phyloP scores from a whole-genome alignment of 371 early-diverging fungal species.

The Smittium mucronatum region DNA sequence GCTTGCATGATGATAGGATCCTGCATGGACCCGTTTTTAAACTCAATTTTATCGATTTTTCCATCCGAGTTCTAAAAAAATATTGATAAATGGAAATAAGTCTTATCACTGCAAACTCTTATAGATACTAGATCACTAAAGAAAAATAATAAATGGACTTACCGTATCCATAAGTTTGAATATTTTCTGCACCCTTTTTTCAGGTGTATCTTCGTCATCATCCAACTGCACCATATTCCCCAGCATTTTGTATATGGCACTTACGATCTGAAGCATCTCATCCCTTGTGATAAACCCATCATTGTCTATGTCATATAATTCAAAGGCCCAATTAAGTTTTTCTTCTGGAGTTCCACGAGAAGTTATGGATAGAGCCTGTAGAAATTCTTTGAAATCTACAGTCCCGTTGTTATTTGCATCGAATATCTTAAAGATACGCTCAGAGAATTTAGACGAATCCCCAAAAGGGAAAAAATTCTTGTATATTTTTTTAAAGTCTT shows the following conservation, averaged over 20 bases:
- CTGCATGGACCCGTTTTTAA: constrained; percentile 74
- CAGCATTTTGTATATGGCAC: constrained; percentile 89
- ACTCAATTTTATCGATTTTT: constrained; percentile 65
- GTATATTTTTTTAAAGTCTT: constrained; percentile 85
- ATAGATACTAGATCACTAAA: not conserved
- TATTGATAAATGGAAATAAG: not conserved
- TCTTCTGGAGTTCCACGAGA: constrained; percentile 79
- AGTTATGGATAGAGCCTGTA: constrained; percentile 72
- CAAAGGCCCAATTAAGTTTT: constrained; percentile 61
- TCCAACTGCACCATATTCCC: constrained; percentile 81
- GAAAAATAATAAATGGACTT: constrained; percentile 25
- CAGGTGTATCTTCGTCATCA: constrained; percentile 84
- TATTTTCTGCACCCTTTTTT: constrained; percentile 81
- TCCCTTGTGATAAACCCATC: constrained; percentile 76
- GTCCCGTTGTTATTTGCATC: constrained; percentile 75
- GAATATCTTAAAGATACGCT: constrained; percentile 80
- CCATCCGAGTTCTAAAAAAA: constrained; percentile 54
- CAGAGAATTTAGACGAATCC: constrained; percentile 79
- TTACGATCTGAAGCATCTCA: constrained; percentile 82
- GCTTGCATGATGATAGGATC: constrained; percentile 84
- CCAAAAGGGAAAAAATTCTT: constrained; percentile 96
- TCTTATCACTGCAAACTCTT: constrained; percentile 12
- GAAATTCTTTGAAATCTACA: constrained; percentile 88
- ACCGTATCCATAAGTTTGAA: constrained; percentile 71
- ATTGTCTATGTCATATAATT: constrained; percentile 83